These are phyloP conservation scores for Ustilago shanxiensis DNA, from an alignment of 1,284 basidiomycete genomes.

Conservation along the genomic window DNA sequence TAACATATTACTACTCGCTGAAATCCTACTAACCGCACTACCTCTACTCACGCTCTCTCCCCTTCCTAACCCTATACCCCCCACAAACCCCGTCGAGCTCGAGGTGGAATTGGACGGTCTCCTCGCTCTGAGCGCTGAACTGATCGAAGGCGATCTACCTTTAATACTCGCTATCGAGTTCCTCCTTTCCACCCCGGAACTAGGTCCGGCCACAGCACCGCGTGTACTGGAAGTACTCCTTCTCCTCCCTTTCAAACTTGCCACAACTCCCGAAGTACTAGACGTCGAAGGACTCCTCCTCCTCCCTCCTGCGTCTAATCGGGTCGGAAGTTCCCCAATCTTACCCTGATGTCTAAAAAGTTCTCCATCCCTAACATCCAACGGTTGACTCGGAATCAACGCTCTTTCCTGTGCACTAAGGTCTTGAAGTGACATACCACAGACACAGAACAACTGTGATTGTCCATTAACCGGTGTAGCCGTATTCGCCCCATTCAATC, in stretches of 20 bases:
- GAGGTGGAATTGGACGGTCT: conserved; percentile 17
- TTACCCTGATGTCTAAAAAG: conserved; percentile 59
- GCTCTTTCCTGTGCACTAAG: conserved; percentile 60
- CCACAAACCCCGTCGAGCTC: conserved; percentile 9
- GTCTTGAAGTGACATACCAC: conserved; percentile 66
- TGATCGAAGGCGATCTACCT: conserved; percentile 30
- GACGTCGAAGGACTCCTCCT: conserved; percentile 23
- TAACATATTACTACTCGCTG: conserved; percentile 14
- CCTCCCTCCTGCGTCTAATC: conserved; percentile 18
- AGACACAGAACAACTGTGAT: conserved; percentile 67
- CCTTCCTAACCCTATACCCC: conserved; percentile 22
- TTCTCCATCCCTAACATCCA: conserved; percentile 53
- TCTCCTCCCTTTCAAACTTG: conserved; percentile 35
- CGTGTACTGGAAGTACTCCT: conserved; percentile 32
- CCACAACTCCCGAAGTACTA: conserved; percentile 26
- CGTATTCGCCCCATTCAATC: conserved; percentile 42
- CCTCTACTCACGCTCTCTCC: conserved; percentile 21
- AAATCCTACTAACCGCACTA: conserved; percentile 28
- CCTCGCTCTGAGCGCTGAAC: conserved; percentile 24
- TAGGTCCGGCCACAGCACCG: conserved; percentile 1
- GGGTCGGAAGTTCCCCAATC: conserved; percentile 60
- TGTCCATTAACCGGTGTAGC: conserved; percentile 53
- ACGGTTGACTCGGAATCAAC: conserved; percentile 58
- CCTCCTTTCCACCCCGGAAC: conserved; percentile 15
- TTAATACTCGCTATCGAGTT: conserved; percentile 33